phyloP scores from a whole-genome alignment of 441 rosid genomes.

The Bocquillonia castaneifolia region DNA sequence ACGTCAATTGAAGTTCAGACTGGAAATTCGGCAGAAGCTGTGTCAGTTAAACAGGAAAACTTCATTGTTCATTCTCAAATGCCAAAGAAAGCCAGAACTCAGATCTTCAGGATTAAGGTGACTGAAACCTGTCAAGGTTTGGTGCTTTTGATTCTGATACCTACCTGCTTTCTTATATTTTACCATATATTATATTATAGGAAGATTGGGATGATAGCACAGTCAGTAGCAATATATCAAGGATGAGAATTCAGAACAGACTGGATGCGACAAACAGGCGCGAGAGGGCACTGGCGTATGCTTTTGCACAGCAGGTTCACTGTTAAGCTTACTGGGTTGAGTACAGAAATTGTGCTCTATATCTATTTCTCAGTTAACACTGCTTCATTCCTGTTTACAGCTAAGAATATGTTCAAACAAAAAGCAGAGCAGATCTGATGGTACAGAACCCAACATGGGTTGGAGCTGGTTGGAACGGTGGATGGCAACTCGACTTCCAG shows the following conservation, averaged over 20 bases:
- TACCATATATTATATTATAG: slow-evolving; percentile 26
- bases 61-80: slow-evolving; percentile 24
- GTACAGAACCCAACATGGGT: slow-evolving; percentile 46
- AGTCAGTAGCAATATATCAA: slow-evolving; percentile 62
- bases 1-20: slow-evolving; percentile 76
- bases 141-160: not conserved
- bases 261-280: slow-evolving; percentile 72
- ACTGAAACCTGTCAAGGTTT: not conserved
- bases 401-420: slow-evolving; percentile 66
- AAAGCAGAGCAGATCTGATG: slow-evolving; percentile 38
- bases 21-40: slow-evolving; percentile 45
- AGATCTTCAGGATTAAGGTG: slow-evolving; percentile 55
- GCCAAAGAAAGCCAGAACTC: slow-evolving; percentile 44
- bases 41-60: slow-evolving; percentile 36
- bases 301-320: slow-evolving; percentile 81
- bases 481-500: slow-evolving; percentile 81
- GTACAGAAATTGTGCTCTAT: not conserved
- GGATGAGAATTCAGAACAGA: slow-evolving; percentile 59
- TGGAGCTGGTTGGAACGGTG: slow-evolving; percentile 89
- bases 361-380: not conserved
- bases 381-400: slow-evolving; percentile 27
- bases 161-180: not conserved
- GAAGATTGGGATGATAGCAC: slow-evolving; percentile 96
- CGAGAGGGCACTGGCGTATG: slow-evolving; percentile 83
- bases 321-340: not conserved